Evolutionary conservation across 139 green algal species (phyloP).

Genomic region (Micractinium conductrix): DNA sequence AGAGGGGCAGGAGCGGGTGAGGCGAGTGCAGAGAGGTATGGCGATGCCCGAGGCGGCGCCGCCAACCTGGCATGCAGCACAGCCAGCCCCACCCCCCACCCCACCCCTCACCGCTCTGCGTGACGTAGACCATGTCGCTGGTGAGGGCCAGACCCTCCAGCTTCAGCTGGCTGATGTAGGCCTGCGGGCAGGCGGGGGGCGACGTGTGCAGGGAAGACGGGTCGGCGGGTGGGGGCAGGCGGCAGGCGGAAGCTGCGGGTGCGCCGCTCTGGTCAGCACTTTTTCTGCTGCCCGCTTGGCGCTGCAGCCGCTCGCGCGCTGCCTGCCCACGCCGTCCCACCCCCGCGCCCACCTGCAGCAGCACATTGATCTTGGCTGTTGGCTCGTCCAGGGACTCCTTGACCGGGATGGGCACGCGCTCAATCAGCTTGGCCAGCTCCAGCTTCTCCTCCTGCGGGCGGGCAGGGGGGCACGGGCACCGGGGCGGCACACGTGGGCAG

Average conservation of each 20-base stretch:
- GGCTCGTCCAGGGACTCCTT: conserved; percentile 98
- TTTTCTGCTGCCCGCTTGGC: background rate
- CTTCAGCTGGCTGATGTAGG: conserved; percentile 95
- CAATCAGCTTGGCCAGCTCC: conserved; percentile 98
- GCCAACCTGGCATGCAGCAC: background rate
- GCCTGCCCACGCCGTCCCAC: background rate
- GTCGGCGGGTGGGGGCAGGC: background rate
- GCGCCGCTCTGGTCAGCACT: too few species aligned
- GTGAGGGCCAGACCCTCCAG: conserved; percentile 94
- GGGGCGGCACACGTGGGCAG: background rate
- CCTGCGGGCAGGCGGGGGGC: conserved; percentile 59
- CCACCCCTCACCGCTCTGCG: conserved; percentile 77
- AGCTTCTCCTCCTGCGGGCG: conserved; percentile 96
- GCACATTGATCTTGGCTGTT: conserved; percentile 97
- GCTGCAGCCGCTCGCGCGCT: background rate
- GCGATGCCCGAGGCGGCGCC: too few species aligned
- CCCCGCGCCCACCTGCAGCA: conserved; percentile 75
- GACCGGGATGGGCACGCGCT: conserved; percentile 97
- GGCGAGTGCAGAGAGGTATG: background rate
- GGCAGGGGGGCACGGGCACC: too few species aligned
- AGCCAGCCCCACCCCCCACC: background rate
- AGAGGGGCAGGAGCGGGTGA: background rate
- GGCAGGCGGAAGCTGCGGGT: too few species aligned
- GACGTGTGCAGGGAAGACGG: background rate
- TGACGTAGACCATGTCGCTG: conserved; percentile 98